phyloP scores from a whole-genome alignment of 306 rosid genomes.

The Quercus agrifolia region DNA sequence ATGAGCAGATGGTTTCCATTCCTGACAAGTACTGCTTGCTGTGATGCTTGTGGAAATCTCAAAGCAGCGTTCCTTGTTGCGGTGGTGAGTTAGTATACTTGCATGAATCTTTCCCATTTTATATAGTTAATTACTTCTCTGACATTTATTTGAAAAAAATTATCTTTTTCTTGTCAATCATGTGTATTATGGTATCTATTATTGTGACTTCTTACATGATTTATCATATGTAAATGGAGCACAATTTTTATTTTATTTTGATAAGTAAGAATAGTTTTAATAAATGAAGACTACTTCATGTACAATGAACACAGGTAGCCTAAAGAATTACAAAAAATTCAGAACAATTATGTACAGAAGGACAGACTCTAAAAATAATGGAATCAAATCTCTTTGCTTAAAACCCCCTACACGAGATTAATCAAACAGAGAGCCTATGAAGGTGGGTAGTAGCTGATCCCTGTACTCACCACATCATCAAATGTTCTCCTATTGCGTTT shows the following conservation, averaged over 20 bases:
- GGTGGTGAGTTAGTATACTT: conserved; percentile 59
- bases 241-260: neutral
- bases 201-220: neutral
- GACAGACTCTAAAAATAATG: too few species aligned
- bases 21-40: conserved; percentile 80
- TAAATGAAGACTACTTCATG: too few species aligned
- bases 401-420: too few species aligned
- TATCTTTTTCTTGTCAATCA: neutral
- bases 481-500: too few species aligned
- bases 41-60: conserved; percentile 99
- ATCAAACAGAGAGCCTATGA: too few species aligned
- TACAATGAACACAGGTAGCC: too few species aligned
- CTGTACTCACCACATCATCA: too few species aligned
- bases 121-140: neutral
- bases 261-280: too few species aligned
- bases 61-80: conserved; percentile 98
- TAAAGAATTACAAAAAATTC: too few species aligned
- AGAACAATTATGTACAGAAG: too few species aligned
- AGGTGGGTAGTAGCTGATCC: too few species aligned
- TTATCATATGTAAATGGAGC: neutral
- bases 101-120: neutral
- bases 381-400: too few species aligned
- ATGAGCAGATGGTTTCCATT: conserved; percentile 93
- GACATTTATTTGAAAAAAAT: neutral
- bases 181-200: neutral